Base-by-base conservation (phyloP, 78 protist genomes). In the Dictyostelium firmibasis region DNA sequence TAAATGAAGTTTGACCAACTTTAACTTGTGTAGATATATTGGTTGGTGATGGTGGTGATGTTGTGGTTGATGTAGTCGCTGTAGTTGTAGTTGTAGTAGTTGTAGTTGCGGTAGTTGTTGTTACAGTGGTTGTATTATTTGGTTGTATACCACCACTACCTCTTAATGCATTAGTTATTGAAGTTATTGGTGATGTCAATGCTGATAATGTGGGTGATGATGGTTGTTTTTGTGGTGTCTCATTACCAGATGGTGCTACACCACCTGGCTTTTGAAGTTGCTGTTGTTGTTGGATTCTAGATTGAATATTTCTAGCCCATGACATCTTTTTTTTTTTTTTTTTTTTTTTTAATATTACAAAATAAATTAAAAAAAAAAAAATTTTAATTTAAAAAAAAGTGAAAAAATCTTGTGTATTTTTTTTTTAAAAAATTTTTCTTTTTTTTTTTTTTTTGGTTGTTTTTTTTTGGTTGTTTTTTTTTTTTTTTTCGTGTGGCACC, bases 301-400 rank as follows among this genome's bases (percentile, higher is more conserved):
- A 13, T 67, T 86, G 92, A 20, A 86, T 76, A 86, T 86, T 86
- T 57, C 86, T 76, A 31, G 93, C 84, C 93, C 93, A 88, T 83
- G 87, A 50, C 87, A 88, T 88, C 70, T 18, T 77, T 67, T 67
- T 23, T 60, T 60, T 23, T 23, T 60, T 23, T 60, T 7, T 23
- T 23, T 60, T 47, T 47, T 50, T 50, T 50, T 57, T 44, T 57
- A 57, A 57, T 57, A 16, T 57, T 57, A 57, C 67, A 57, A 57
- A 57, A 57, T 57, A 20, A 57, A 57, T 57, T 50, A 1, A 50
- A 50, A 50, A 50, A 50, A 10, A 50, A 50, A 50, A 50, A 50
- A 38, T 38, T 50, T 50, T 50, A 16, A 50, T 1, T 14, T 14
- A 16, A 50, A 50, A 50, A 50, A 50, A 50, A 50, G 3, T n/a